Evolutionary conservation across 169 alveolate genomes (phyloP).

Genomic region (Neospora caninum): DNA sequence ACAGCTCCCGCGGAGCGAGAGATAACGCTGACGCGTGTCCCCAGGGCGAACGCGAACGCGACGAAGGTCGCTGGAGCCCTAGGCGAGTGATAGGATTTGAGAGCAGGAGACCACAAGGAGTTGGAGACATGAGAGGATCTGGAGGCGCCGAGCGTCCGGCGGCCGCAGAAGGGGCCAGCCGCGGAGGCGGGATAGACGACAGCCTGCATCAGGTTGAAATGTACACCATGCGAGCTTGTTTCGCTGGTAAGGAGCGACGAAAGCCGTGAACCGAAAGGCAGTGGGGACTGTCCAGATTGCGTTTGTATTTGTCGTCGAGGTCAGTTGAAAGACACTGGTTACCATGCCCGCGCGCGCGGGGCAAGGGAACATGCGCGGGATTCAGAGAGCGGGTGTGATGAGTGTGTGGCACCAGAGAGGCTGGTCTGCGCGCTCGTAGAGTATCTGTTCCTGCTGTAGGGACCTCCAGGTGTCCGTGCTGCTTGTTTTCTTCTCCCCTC

Average conservation of each 20-base stretch:
- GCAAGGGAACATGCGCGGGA: too few species aligned
- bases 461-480: too few species aligned
- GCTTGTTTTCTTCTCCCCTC: not conserved
- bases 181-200: not conserved
- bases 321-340: too few species aligned
- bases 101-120: not conserved
- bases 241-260: not conserved
- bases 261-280: not conserved
- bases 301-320: too few species aligned
- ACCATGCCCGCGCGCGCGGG: too few species aligned
- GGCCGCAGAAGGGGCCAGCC: not conserved
- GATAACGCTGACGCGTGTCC: not conserved
- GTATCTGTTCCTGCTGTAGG: too few species aligned
- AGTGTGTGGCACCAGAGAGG: too few species aligned
- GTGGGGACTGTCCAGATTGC: not conserved
- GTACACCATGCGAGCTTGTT: conserved; percentile 37
- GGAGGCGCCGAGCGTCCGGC: not conserved
- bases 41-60: not conserved
- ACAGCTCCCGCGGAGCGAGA: too few species aligned
- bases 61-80: not conserved
- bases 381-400: too few species aligned
- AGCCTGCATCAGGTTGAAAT: conserved; percentile 5
- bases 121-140: not conserved
- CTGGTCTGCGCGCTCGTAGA: too few species aligned
- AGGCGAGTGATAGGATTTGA: not conserved